phyloP scores from a whole-genome alignment of 1,284 basidiomycete species.

The Rhodofomes roseus region DNA sequence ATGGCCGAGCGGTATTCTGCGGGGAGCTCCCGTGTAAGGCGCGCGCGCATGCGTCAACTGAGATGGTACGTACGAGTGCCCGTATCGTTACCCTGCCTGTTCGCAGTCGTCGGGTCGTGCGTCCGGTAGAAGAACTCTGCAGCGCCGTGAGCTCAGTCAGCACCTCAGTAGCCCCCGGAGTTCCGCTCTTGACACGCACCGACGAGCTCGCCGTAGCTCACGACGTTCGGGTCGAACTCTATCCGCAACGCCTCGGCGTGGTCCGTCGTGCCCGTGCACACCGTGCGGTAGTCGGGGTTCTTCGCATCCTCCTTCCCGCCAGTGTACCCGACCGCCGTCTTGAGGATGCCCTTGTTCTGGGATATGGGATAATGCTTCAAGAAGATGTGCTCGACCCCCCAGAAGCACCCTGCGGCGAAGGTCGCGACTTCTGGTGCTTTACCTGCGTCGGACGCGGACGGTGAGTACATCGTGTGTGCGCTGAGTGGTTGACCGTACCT shows the following conservation, averaged over 20 bases:
- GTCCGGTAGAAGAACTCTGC: slow-evolving; percentile 92
- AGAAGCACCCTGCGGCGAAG: slow-evolving; percentile 73
- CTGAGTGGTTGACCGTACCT: neutral
- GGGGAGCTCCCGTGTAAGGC: slow-evolving; percentile 1
- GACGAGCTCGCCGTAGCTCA: slow-evolving; percentile 82
- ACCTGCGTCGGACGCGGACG: slow-evolving; percentile 7
- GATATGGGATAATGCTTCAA: slow-evolving; percentile 73
- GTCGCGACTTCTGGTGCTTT: slow-evolving; percentile 57
- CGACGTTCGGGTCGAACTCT: slow-evolving; percentile 78
- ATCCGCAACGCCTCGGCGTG: slow-evolving; percentile 91
- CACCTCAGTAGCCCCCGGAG: neutral
- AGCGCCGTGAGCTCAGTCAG: neutral
- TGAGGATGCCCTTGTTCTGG: slow-evolving; percentile 64
- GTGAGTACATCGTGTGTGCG: neutral
- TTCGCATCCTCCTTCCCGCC: slow-evolving; percentile 59
- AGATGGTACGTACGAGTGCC: slow-evolving; percentile 66
- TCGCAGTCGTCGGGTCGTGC: slow-evolving; percentile 87
- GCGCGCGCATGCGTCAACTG: neutral
- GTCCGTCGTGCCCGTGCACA: slow-evolving; percentile 80
- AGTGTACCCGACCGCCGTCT: slow-evolving; percentile 78
- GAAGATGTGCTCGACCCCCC: slow-evolving; percentile 88
- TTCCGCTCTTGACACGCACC: slow-evolving; percentile 41
- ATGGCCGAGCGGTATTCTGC: slow-evolving; percentile 93
- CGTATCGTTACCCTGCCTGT: slow-evolving; percentile 74
- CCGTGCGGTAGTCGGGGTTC: slow-evolving; percentile 70